phyloP scores from a whole-genome alignment of 2,329 filamentous ascomycete genomes.

The Botryosphaeria dothidea region DNA sequence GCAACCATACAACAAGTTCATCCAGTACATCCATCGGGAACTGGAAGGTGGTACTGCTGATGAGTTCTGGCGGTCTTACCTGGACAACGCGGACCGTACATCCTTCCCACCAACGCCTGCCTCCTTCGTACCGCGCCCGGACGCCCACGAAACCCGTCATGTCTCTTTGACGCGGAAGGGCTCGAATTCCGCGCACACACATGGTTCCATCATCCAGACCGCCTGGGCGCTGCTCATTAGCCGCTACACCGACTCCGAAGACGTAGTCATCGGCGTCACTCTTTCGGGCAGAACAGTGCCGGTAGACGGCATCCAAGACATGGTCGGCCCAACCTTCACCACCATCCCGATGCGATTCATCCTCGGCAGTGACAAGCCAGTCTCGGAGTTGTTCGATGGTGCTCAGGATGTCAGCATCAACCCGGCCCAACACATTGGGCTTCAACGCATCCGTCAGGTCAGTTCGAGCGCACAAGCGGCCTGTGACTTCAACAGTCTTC shows the following conservation, averaged over 20 bases:
- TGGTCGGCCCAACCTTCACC: slow-evolving; percentile 40
- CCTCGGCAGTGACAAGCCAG: slow-evolving; percentile 27
- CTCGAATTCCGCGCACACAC: slow-evolving; percentile 4
- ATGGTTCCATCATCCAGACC: slow-evolving; percentile 32
- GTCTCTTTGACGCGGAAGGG: slow-evolving; percentile 27
- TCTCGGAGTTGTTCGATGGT: slow-evolving; percentile 26
- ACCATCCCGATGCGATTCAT: slow-evolving; percentile 40
- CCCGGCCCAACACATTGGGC: slow-evolving; percentile 27
- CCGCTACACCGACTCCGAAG: slow-evolving; percentile 29
- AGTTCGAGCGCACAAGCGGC: slow-evolving; percentile 42
- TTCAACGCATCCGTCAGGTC: slow-evolving; percentile 31
- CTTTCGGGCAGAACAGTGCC: slow-evolving; percentile 37
- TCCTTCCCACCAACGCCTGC: slow-evolving; percentile 37
- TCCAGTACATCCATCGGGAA: slow-evolving; percentile 32
- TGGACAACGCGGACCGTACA: slow-evolving; percentile 32
- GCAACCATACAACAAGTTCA: slow-evolving; percentile 33
- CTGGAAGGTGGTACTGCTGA: slow-evolving; percentile 25
- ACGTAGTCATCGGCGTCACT: slow-evolving; percentile 38
- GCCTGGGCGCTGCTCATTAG: slow-evolving; percentile 35
- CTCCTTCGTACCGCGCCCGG: slow-evolving; percentile 24
- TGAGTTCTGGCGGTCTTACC: slow-evolving; percentile 36
- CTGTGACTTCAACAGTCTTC: slow-evolving; percentile 2
- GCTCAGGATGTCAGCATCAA: not conserved
- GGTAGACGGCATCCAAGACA: slow-evolving; percentile 34
- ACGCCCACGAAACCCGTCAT: slow-evolving; percentile 29